phyloP scores from a whole-genome alignment of 2,329 filamentous ascomycete genomes.

The Sordariomycetes sp. region DNA sequence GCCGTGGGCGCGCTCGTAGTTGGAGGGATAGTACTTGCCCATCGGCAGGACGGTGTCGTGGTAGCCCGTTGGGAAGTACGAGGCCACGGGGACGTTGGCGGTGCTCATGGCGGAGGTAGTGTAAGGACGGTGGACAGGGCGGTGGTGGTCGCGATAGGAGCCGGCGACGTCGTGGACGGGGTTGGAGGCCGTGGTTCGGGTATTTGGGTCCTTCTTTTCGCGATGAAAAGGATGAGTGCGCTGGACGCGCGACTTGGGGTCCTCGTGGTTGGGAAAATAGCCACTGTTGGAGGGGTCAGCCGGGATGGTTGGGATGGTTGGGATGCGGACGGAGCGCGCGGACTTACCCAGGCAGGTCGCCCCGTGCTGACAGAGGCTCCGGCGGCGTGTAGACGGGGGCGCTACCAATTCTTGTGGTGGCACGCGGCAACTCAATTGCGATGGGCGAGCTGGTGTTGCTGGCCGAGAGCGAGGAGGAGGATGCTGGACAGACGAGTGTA shows the following conservation, averaged over 20 bases:
- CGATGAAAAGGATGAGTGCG: conserved; percentile 42
- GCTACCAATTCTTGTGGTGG: conserved; percentile 26
- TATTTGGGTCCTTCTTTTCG: conserved; percentile 17
- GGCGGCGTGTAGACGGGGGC: conserved; percentile 32
- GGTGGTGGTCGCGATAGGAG: background rate
- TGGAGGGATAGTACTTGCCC: conserved; percentile 56
- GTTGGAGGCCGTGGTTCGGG: background rate
- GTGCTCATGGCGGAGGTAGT: conserved; percentile 10
- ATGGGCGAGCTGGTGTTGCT: conserved; percentile 35
- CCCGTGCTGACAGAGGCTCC: conserved; percentile 45
- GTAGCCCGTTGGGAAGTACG: conserved; percentile 40
- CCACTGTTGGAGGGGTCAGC: conserved; percentile 29
- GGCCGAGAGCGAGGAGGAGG: conserved; percentile 10
- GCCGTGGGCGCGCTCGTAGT: conserved; percentile 37
- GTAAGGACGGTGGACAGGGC: conserved; percentile 8
- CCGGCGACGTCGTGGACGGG: background rate
- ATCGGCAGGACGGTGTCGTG: conserved; percentile 39
- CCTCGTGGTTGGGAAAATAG: conserved; percentile 53
- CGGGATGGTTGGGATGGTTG: background rate
- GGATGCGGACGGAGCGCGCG: too few relatives aligned
- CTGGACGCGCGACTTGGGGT: conserved; percentile 35
- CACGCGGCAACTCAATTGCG: conserved; percentile 37
- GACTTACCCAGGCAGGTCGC: conserved; percentile 49
- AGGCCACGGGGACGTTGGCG: conserved; percentile 35
- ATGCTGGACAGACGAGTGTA: conserved; percentile 1